Base-by-base conservation (phyloP, 1,284 basidiomycete genomes). In the Flammula alnicola region DNA sequence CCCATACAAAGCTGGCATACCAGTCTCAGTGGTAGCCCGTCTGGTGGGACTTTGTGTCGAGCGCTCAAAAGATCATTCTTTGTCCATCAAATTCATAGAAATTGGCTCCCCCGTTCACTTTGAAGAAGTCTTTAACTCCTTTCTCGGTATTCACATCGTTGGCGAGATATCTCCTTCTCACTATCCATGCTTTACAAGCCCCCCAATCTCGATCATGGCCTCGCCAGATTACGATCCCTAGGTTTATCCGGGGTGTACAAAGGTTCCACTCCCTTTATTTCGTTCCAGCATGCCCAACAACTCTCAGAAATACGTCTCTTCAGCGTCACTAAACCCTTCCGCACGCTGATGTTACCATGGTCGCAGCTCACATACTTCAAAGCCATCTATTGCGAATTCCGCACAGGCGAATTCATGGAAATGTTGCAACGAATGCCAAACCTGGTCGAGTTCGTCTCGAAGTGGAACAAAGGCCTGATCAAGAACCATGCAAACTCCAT, bases 391-490 rank as follows among this genome's bases (percentile, higher is more conserved):
- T 55, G 53, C 26, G 45, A 55, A 10, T 55, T 55, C 11, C 32
- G 45, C 19, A 25, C 41, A 11, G 49, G 53, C 3, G 53, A 55
- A 35, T 55, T 55, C 32, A 41, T 38, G 41, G 37, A 48, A 27
- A 47, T 55, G 37, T 29, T 55, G 4, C 29, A 16, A 4, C 37
- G 39, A 4, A 45, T 45, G 30, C 49, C 53, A 14, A 49, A 48
- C 43, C 29, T 55, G 2, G 37, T 49, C 20, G 27, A 35, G 4
- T 44, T 55, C 26, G 17, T 26, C 5, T 51, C 41, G 12, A 48
- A 49, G 29, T 55, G 53, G 53, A 49, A 38, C 35, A 45, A 20
- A 46, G 49, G 53, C 9, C n/a, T 55, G 5, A 19, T 14, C 17
- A 44, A 33, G 17, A 44, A 32, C n/a, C 26, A n/a, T 17, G 11